Percentiles rank a stretch among this genome's conserved stretches.
phyloP scores from a whole-genome alignment of 108 stramenopile species.

The Cyclostephanos invisitatus region DNA sequence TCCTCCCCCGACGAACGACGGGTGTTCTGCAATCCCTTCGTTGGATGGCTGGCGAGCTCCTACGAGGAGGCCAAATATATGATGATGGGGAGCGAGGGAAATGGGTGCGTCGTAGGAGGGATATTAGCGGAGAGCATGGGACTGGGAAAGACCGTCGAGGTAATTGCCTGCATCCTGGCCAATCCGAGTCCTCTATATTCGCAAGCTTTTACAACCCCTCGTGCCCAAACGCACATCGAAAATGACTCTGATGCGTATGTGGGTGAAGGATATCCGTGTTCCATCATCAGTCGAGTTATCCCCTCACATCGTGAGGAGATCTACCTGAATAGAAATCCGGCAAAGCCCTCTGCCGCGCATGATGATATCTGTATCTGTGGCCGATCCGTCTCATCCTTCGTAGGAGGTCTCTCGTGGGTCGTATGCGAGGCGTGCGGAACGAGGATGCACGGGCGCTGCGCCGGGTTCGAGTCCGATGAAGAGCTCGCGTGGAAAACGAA shows the following conservation, averaged over 20 bases:
- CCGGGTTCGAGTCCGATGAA: conserved; percentile 24
- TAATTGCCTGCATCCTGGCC: conserved; percentile 63
- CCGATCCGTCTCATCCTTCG: conserved; percentile 14
- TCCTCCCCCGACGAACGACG: conserved; percentile 21
- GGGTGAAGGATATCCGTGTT: neutral
- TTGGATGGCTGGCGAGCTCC: conserved; percentile 49
- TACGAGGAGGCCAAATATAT: conserved; percentile 38
- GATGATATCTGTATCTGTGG: conserved; percentile 53
- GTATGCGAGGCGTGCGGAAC: conserved; percentile 39
- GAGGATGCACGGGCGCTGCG: conserved; percentile 46
- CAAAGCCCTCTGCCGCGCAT: conserved; percentile 9
- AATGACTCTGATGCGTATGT: neutral
- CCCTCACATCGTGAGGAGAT: neutral
- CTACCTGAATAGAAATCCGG: neutral
- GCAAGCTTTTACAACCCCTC: neutral
- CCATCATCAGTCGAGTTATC: neutral
- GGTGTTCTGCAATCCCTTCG: conserved; percentile 53
- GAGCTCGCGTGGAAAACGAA: conserved; percentile 11
- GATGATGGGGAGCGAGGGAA: conserved; percentile 18
- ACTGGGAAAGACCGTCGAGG: conserved; percentile 34
- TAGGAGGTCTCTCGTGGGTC: conserved; percentile 22
- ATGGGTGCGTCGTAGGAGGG: conserved; percentile 40
- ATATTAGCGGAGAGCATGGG: conserved; percentile 74
- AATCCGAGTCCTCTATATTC: conserved; percentile 33
- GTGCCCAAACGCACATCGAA: neutral